These are phyloP conservation scores for Salvia splendens DNA, from an alignment of 257 asterid genomes.

Conservation along the genomic window DNA sequence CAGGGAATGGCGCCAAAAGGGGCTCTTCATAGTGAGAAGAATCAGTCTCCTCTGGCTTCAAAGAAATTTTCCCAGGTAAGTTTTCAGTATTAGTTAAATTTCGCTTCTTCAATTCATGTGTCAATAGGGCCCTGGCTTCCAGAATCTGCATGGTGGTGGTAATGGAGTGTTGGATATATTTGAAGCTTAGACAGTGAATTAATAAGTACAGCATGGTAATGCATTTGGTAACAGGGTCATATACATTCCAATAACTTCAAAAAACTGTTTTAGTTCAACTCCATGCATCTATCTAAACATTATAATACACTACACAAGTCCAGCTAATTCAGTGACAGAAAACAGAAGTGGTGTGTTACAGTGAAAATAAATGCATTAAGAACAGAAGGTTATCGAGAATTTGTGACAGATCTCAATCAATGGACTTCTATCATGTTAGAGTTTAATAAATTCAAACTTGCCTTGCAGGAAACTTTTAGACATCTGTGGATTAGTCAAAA, in stretches of 20 bases:
- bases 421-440: not conserved
- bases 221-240: not conserved
- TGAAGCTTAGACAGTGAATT: not conserved
- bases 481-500: not conserved
- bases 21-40: constrained; percentile 45
- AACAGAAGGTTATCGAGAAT: not conserved
- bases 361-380: not conserved
- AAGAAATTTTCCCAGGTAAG: constrained; percentile 32
- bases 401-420: constrained; percentile 4
- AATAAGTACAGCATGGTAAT: not conserved
- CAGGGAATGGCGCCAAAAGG: constrained; percentile 52
- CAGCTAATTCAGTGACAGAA: too few species aligned
- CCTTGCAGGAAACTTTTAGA: not conserved
- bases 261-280: not conserved
- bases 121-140: constrained; percentile 69
- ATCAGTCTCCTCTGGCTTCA: constrained; percentile 40
- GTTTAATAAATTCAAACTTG: not conserved
- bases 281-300: not conserved
- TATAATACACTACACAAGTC: not conserved
- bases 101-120: constrained; percentile 52
- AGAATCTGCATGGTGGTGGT: constrained; percentile 53
- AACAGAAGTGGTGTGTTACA: not conserved
- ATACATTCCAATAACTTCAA: not conserved
- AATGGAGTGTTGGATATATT: constrained; percentile 21
- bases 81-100: constrained; percentile 38